Conservation (phyloP, 441 rosid species). For the Erysimum pusillum region DNA sequence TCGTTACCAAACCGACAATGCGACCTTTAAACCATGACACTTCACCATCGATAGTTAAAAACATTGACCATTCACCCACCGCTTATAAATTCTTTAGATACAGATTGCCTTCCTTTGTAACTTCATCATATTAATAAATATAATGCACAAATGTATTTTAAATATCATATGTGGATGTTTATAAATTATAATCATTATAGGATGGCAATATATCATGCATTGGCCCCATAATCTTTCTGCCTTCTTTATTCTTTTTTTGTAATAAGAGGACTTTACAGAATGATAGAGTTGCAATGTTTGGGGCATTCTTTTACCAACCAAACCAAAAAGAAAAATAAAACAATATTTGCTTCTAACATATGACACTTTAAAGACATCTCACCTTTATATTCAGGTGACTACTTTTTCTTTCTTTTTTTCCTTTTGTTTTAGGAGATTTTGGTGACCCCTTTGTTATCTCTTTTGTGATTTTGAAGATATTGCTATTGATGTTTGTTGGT, state of each 20-base stretch:
- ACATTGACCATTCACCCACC: slow-evolving; percentile 44
- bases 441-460: slow-evolving; percentile 38
- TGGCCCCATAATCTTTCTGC: slow-evolving; percentile 42
- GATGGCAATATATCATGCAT: slow-evolving; percentile 20
- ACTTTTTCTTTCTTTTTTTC: slow-evolving; percentile 22
- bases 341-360: slow-evolving; percentile 24
- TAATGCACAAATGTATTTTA: not conserved
- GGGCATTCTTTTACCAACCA: slow-evolving; percentile 37
- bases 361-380: slow-evolving; percentile 40
- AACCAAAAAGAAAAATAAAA: not conserved
- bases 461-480: slow-evolving; percentile 49
- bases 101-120: not conserved
- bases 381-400: slow-evolving; percentile 43
- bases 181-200: slow-evolving; percentile 35
- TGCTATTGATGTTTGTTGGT: slow-evolving; percentile 46
- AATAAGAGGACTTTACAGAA: slow-evolving; percentile 45
- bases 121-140: not conserved
- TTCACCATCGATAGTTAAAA: slow-evolving; percentile 33
- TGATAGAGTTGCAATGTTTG: slow-evolving; percentile 40
- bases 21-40: slow-evolving; percentile 36
- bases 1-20: slow-evolving; percentile 41
- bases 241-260: not conserved
- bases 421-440: slow-evolving; percentile 39
- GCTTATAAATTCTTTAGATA: not conserved
- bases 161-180: slow-evolving; percentile 25